Percentiles rank a stretch among this genome's conserved stretches.
Conservation (phyloP, 495 filamentous ascomycete genomes). For the Xanthoparmelia taractica region DNA sequence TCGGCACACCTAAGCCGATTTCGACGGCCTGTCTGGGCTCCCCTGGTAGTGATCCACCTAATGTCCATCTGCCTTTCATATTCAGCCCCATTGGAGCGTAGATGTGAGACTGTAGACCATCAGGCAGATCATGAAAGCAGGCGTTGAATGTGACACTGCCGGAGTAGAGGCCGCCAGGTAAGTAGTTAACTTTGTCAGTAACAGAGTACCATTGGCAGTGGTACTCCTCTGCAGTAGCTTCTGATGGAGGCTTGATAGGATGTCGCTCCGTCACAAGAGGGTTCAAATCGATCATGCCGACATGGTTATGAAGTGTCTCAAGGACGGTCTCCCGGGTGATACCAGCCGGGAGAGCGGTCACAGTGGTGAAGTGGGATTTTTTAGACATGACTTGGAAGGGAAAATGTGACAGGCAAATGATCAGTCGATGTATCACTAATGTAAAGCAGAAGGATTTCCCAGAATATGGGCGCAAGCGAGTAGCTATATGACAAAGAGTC, state of each 20-base stretch:
- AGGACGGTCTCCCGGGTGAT: conserved; percentile 60
- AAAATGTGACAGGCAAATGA: not conserved
- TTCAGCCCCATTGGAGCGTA: conserved; percentile 63
- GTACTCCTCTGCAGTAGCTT: conserved; percentile 57
- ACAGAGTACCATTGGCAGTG: conserved; percentile 64
- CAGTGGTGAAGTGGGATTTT: conserved; percentile 52
- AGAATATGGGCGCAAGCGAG: not conserved
- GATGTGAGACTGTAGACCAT: conserved; percentile 65
- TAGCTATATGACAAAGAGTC: not conserved
- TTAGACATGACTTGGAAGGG: conserved; percentile 22
- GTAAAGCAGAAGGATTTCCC: not conserved
- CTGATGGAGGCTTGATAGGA: conserved; percentile 51
- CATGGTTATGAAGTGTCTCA: conserved; percentile 61
- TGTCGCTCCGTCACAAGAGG: conserved; percentile 65
- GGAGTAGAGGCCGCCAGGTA: conserved; percentile 51
- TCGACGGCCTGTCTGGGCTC: conserved; percentile 53
- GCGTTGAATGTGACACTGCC: conserved; percentile 65
- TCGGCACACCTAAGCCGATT: conserved; percentile 52
- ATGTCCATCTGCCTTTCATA: conserved; percentile 60
- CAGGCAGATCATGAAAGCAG: conserved; percentile 61
- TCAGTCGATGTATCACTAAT: not conserved
- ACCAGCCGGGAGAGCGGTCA: conserved; percentile 61
- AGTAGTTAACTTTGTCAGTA: conserved; percentile 56
- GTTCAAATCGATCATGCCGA: conserved; percentile 74
- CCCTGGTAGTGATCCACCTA: conserved; percentile 54